These are phyloP conservation scores for Coemansia sp. DNA, from an alignment of 192 early-diverging fungal genomes.

Conservation along the genomic window DNA sequence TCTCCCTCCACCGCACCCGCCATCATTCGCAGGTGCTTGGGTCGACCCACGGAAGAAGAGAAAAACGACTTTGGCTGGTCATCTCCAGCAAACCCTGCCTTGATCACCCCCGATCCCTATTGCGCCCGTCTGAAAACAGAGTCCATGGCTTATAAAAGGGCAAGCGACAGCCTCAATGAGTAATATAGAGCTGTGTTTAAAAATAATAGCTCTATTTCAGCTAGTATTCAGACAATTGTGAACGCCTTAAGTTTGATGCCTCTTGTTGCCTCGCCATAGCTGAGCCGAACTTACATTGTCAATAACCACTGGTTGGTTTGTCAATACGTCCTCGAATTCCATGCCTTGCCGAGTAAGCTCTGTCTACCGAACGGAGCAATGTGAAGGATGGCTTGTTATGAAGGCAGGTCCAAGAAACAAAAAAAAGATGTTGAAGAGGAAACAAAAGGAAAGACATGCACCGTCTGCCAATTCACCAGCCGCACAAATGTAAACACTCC, in stretches of 20 bases:
- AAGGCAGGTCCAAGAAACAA: no score
- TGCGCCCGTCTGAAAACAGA: background rate
- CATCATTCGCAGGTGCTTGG: slow-evolving; percentile 96
- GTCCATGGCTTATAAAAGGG: background rate
- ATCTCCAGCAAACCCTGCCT: slow-evolving; percentile 98
- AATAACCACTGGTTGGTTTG: slow-evolving; percentile 98
- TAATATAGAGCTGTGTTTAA: background rate
- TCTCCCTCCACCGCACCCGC: slow-evolving; percentile 97
- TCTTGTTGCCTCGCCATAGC: background rate
- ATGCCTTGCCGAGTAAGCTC: slow-evolving; percentile 26
- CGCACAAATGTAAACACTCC: background rate
- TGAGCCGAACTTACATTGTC: slow-evolving; percentile 80
- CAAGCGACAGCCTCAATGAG: background rate
- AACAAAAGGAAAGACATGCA: background rate
- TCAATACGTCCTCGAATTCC: slow-evolving; percentile 91
- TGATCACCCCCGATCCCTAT: slow-evolving; percentile 98
- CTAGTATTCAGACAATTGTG: no score
- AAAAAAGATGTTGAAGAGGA: background rate
- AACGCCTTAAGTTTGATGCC: background rate
- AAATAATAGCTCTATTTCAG: background rate
- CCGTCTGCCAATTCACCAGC: background rate
- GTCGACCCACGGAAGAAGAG: slow-evolving; percentile 90
- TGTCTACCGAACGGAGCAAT: background rate
- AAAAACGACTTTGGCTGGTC: slow-evolving; percentile 97
- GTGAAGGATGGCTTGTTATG: background rate